Base-by-base conservation (phyloP, 2,329 filamentous ascomycete genomes). In the Clonostachys rhizophaga region DNA sequence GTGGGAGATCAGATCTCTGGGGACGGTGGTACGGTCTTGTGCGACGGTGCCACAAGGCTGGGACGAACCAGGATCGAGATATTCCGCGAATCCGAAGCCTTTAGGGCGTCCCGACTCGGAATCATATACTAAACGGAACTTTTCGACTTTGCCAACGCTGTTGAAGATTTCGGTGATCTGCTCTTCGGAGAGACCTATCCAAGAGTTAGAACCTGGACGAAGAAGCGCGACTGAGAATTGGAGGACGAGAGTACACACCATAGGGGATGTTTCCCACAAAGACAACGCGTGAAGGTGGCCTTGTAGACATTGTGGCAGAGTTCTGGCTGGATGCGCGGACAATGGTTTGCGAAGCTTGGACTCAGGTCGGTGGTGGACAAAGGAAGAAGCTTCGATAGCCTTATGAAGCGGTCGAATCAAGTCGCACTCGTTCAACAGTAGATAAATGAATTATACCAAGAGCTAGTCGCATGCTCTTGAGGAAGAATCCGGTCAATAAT, bases 1-100 rank as follows among this genome's bases (percentile, higher is more conserved):
- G 36, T 39, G 14, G 14, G 36, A 14, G 36, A 18, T 9, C 8
- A 30, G 17, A 20, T 40, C 37, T n/a, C 36, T 40, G 7, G 37
- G 17, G 37, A 40, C 8, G 37, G n/a, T 13, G n/a, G n/a, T n/a
- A 9, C 17, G n/a, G 12, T 4, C 37, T 40, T 40, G n/a, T n/a
- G 24, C 16, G 9, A 40, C n/a, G 6, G 16, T 39, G 44, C 8
- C 43, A 41, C 33, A 43, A 9, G 16, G 9, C 11, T 16, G 33
- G 16, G 30, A 50, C 66, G 35, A 78, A 80, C 95, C 92, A 50
- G 89, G 84, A 62, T 97, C 94, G 47, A 90, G 87, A 62, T 95
- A 99, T 65, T 97, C 92, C 60, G 91, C 89, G 59, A 97, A 99
- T 35, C 94, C 94, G 64, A 96, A 99, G 16, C 94, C 94, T 67